Percentiles rank a stretch among this genome's conserved stretches.
phyloP scores from a whole-genome alignment of 768 basidiomycete species.

The Paxillus rubicundulus region DNA sequence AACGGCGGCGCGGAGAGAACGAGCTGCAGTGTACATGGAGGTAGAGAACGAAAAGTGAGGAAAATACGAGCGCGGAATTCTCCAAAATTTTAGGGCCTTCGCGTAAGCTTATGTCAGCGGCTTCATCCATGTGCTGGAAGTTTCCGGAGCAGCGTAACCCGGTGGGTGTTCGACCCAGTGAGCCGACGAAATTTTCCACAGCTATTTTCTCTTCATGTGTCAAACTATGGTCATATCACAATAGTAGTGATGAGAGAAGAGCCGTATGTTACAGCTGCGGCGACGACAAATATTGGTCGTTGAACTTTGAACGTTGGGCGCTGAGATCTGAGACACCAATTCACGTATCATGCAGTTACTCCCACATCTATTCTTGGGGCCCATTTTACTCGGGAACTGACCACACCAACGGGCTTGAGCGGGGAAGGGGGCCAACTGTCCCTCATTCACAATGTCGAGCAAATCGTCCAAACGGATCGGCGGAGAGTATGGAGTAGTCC shows the following conservation, averaged over 20 bases:
- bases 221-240: background rate
- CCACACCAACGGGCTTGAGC: background rate
- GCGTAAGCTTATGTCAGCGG: conserved; percentile 29
- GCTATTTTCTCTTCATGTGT: background rate
- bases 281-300: background rate
- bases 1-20: conserved; percentile 58
- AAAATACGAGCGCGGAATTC: conserved; percentile 33
- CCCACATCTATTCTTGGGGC: background rate
- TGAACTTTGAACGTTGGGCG: too few relatives aligned
- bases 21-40: conserved; percentile 72
- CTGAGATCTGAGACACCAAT: too few relatives aligned
- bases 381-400: background rate
- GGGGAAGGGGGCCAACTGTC: background rate
- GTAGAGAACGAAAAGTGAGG: conserved; percentile 40
- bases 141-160: conserved; percentile 15
- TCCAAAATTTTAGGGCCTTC: conserved; percentile 44
- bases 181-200: background rate
- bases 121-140: conserved; percentile 12
- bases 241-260: background rate
- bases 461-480: conserved; percentile 50
- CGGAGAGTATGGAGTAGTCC: conserved; percentile 71
- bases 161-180: conserved; percentile 5
- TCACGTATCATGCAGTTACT: too few relatives aligned
- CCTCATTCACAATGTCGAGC: conserved; percentile 19
- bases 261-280: background rate